phyloP scores from a whole-genome alignment of 202 grass and related monocot genomes.

The Brachypodium distachyon region DNA sequence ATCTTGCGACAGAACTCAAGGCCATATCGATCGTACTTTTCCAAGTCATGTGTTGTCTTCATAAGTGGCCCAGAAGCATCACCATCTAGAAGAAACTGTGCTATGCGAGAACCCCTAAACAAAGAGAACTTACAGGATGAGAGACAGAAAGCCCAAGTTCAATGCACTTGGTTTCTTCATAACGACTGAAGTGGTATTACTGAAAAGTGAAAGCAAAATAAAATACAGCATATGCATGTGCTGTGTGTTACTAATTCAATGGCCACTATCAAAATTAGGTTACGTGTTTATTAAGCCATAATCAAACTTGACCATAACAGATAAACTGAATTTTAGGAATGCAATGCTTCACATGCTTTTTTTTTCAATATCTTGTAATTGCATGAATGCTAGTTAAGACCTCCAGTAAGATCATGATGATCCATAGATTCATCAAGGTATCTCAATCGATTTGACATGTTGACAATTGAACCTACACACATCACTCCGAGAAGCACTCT shows the following conservation, averaged over 20 bases:
- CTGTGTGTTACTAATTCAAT: background rate
- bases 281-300: background rate
- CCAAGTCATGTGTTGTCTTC: background rate
- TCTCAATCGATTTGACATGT: background rate
- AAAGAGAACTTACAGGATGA: background rate
- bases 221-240: background rate
- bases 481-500: background rate
- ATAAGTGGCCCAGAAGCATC: background rate
- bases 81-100: slow-evolving; percentile 1
- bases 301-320: background rate
- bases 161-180: background rate
- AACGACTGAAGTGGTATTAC: background rate
- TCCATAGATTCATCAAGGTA: background rate
- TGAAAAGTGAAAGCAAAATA: background rate
- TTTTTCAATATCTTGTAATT: too few relatives aligned
- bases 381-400: background rate
- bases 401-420: background rate
- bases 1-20: background rate
- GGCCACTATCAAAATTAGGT: background rate
- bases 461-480: background rate
- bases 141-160: background rate
- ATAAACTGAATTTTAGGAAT: background rate
- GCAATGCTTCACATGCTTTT: background rate
- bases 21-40: background rate
- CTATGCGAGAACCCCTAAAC: background rate